Evolutionary conservation across 225 moss, liverwort and hornwort species (phyloP), one percentile per base, ranked within the genome.

Genomic region (Rhytidiadelphus loreus): DNA sequence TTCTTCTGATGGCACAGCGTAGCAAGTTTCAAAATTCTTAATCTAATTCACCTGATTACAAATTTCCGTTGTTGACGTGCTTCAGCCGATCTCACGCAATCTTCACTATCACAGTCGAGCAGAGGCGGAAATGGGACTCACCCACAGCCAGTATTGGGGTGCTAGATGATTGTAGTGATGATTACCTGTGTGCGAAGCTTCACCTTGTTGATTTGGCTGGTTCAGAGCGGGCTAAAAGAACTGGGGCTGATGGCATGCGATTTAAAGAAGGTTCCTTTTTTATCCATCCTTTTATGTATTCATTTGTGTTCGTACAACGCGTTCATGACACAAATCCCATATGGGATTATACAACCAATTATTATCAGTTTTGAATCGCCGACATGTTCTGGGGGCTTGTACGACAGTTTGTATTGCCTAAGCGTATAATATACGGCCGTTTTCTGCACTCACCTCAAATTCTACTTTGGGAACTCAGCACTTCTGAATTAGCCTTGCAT

Each of bases 141-240:
- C 84, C 89, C 41, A 61, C 84, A 9, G 75, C 92, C 62, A 91
- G 89, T 23, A 91, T 88, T 60, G 66, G 91, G 81, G 71, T 93
- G 78, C 83, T 96, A 50, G 97, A 99, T 87, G 97, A 99, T 90
- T 87, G 89, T 48, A 93, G 91, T 82, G 98, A 99, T 70, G 97
- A 99, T 90, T 97, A 96, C 77, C 81, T 97, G 37, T 97, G 98
- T 90, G 98, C 97, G 22, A 99, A 99, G 90, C 93, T 99, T 82
- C 98, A 97, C 87, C 94, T 99, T 57, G 98, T 99, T 58, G 98
- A 99, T 87, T 95, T 99, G 87, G 98, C 98, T 89, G 98, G 98
- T 39, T 98, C 98, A 61, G 97, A 98, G 87, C 91, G 98, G 87
- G 98, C 94, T 46, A 95, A 95, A 89, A 93, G 94, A 92, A 94